Evolutionary conservation across 2,329 filamentous ascomycete genomes (phyloP).

Genomic region (Hymenoscyphus scutula): DNA sequence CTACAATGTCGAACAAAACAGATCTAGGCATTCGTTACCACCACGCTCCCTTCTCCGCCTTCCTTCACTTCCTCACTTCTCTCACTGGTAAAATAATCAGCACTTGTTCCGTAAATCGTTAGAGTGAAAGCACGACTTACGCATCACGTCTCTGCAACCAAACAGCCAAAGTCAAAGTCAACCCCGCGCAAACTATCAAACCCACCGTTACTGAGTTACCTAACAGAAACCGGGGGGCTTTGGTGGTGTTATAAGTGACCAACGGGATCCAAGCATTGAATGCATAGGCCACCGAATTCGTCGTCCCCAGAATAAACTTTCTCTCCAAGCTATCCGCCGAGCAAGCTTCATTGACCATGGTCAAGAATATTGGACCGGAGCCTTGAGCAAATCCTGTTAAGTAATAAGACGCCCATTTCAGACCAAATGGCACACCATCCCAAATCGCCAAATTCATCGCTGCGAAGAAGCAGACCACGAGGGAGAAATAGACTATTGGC

Average conservation of each 20-base stretch:
- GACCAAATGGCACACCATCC: conserved; percentile 29
- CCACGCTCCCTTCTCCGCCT: not conserved
- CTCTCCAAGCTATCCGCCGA: conserved; percentile 27
- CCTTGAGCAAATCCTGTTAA: conserved; percentile 32
- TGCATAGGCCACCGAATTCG: conserved; percentile 31
- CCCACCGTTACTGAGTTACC: conserved; percentile 30
- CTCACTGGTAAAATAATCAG: not conserved
- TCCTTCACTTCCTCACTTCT: not conserved
- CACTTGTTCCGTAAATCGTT: not conserved
- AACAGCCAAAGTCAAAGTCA: conserved; percentile 27
- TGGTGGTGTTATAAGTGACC: conserved; percentile 29
- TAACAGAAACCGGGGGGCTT: conserved; percentile 28
- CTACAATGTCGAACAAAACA: no score
- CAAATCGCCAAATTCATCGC: conserved; percentile 32
- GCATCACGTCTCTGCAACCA: conserved; percentile 24
- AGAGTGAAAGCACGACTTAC: conserved; percentile 17
- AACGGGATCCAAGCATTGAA: conserved; percentile 34
- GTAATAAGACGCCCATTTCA: conserved; percentile 32
- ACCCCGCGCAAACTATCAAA: conserved; percentile 27
- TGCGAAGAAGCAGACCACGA: conserved; percentile 30
- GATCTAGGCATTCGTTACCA: no score
- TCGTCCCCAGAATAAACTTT: conserved; percentile 30
- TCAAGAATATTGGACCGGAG: conserved; percentile 31
- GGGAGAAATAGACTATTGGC: conserved; percentile 32
- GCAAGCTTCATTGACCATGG: conserved; percentile 32